Base-by-base conservation (phyloP, 805 yeast genomes). In the Candida tallmaniae region DNA sequence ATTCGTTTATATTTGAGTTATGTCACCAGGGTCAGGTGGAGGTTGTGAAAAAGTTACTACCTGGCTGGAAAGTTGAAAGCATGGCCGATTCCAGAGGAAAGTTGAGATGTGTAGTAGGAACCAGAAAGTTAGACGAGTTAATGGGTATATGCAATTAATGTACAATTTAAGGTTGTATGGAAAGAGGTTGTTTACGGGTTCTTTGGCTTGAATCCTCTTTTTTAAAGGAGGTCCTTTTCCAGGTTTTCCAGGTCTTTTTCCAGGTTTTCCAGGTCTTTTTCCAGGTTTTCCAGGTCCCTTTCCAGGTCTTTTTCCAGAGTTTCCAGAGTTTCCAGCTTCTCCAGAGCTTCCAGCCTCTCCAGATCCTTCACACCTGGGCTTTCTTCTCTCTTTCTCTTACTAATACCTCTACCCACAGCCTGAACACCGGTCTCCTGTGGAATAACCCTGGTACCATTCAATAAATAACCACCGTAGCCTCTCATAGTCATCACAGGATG, bases 401-500 rank as follows among this genome's bases (percentile, higher is more conserved):
- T 54, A 24, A 70, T 58, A 27, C 83, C 80, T 39, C 84, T 77
- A 4, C 87, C 86, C 5, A 84, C 81, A 9, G 85, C 83, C 12
- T 74, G 76, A 29, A 77, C 76, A 23, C 69, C 68, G 20, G 54
- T 53, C 22, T 74, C 81, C 29, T 68, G 60, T 2, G 96, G 96
- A 34, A 78, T 62, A 0, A 93, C 97, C 31, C 84, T 70, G 11
- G 84, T 74, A 3, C 90, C 95, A 65, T 78, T 73, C 45, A 88
- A 63, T 2, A 93, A 55, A 55, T 78, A 90, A 0, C 99, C 99
- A 22, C 97, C 97, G 38, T 83, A 89, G 5, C 95, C 88, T 49
- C 86, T 73, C 71, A 82, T 79, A 0, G 97, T 85, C 99, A 93
- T 93, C 40, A 80, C 53, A 0, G 99, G 99, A 57, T 93, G 99